Evolutionary conservation across 495 filamentous ascomycete genomes (phyloP), one percentile per base, ranked within the genome.

Genomic region (Hyaloscypha bicolor): DNA sequence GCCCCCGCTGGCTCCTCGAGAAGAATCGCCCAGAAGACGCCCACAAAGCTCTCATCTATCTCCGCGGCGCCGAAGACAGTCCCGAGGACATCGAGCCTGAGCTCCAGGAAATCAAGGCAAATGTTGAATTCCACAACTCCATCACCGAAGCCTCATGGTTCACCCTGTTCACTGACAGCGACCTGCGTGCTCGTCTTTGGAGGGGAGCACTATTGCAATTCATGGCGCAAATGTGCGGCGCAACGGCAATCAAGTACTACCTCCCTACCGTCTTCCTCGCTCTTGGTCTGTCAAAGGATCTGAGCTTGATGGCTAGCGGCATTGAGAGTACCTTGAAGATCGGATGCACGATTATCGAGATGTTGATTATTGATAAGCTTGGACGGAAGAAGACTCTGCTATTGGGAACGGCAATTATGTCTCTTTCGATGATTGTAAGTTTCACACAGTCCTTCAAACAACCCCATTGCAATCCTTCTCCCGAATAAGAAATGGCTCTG

Each of bases 91-190:
- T 95, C 45, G 80, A 87, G 67, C 83, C 89, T 30, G 93, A 94
- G 70, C 91, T 89, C 74, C 81, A 90, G 29, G 91, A 94, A 72
- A 93, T 96, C 75, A 88, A 88, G 73, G 87, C 45, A 21, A 68
- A 61, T 39, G 63, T 73, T 30, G 71, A 68, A 19, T 9, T 59
- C 8, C 64, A 70, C 53, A 37, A 55, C 33, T 57, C 61, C 16
- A 59, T 63, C 89, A 0, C 89, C 88, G 65, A 88, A 87, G 14
- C 83, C 86, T 68, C 90, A 92, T 69, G 92, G 94, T 77, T 90
- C 91, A 77, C 21, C 22, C 60, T 72, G 37, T 67, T 76, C 66
- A 68, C 60, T 12, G 33, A 71, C 48, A 68, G 80, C 25, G 80
- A 83, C 42, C 80, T 86, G 29, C 75, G 86, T 67, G 76, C 77